phyloP scores from a whole-genome alignment of 176 grass and related monocot species.

The Oryza punctata region DNA sequence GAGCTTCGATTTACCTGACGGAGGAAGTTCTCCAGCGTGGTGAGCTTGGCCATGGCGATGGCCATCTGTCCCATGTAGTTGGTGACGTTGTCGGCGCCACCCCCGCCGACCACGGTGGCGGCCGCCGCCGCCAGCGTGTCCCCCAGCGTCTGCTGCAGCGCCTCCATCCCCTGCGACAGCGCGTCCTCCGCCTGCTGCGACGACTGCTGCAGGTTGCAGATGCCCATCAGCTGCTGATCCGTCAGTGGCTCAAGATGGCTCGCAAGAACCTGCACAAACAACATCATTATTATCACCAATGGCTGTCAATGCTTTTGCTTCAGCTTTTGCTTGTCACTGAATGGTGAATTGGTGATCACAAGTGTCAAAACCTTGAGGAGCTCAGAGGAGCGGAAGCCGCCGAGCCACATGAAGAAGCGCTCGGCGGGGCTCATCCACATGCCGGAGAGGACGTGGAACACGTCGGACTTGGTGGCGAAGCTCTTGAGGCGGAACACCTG shows the following conservation, averaged over 20 bases:
- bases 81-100: slow-evolving; percentile 49
- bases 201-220: slow-evolving; percentile 88
- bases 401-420: slow-evolving; percentile 97
- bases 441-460: slow-evolving; percentile 88
- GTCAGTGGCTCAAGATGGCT: slow-evolving; percentile 69
- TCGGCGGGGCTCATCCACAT: slow-evolving; percentile 94
- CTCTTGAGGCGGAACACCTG: slow-evolving; percentile 76
- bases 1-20: slow-evolving; percentile 54
- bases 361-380: slow-evolving; percentile 59
- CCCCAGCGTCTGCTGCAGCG: slow-evolving; percentile 66
- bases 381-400: slow-evolving; percentile 85
- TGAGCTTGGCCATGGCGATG: slow-evolving; percentile 82
- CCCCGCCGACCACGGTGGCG: background rate
- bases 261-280: slow-evolving; percentile 48
- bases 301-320: background rate
- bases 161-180: slow-evolving; percentile 95
- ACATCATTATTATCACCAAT: background rate
- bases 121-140: slow-evolving; percentile 65
- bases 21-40: slow-evolving; percentile 86
- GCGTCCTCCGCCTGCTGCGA: slow-evolving; percentile 91
- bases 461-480: slow-evolving; percentile 60
- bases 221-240: slow-evolving; percentile 84
- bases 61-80: slow-evolving; percentile 99
- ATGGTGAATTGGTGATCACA: no score
- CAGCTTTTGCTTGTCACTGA: no score